These are phyloP conservation scores for Elsinoe perseae DNA, from an alignment of 2,329 filamentous ascomycete species.

Conservation along the genomic window DNA sequence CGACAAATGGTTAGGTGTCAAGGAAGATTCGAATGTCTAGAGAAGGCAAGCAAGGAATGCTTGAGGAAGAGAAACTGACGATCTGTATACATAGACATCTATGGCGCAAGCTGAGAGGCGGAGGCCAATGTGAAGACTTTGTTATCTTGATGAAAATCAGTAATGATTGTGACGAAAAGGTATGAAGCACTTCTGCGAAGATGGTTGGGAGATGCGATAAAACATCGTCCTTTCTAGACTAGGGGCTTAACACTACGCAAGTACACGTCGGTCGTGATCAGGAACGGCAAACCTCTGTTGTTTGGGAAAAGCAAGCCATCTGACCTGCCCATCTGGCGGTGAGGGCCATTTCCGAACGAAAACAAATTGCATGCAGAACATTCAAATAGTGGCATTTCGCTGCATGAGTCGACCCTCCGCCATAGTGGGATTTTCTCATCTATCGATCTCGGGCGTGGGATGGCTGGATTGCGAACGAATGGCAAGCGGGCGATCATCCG, in stretches of 20 bases:
- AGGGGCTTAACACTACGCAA: background rate
- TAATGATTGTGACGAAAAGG: too few relatives aligned
- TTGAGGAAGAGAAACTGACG: too few relatives aligned
- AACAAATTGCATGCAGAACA: background rate
- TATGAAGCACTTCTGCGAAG: too few relatives aligned
- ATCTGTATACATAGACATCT: too few relatives aligned
- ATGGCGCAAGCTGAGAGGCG: too few relatives aligned
- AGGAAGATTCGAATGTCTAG: background rate
- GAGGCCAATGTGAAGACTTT: too few relatives aligned
- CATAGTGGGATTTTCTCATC: background rate
- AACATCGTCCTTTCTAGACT: background rate
- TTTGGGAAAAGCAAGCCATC: background rate
- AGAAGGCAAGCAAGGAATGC: too few relatives aligned
- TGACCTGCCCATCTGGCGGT: background rate
- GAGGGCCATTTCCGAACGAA: background rate
- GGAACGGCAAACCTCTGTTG: background rate
- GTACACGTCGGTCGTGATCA: background rate
- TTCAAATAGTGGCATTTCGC: conserved; percentile 2
- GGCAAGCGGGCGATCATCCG: conserved; percentile 4
- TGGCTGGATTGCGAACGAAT: background rate
- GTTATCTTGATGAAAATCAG: too few relatives aligned
- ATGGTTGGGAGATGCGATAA: background rate
- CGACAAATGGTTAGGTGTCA: too few relatives aligned
- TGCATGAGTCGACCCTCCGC: background rate
- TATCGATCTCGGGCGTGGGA: conserved; percentile 1